phyloP scores from a whole-genome alignment of 2,329 filamentous ascomycete genomes.

The Apiospora kogelbergensis region DNA sequence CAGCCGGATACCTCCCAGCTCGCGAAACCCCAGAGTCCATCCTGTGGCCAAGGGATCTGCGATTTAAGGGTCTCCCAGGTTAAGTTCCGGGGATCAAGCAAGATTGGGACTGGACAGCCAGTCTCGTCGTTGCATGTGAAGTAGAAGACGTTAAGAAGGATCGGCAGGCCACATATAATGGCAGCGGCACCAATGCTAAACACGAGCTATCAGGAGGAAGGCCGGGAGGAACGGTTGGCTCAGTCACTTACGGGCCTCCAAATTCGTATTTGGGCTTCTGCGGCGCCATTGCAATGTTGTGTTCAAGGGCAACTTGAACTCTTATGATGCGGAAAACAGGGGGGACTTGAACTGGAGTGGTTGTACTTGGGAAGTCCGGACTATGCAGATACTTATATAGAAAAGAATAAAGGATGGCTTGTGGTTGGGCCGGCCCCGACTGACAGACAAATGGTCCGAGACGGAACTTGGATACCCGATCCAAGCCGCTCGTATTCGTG shows the following conservation, averaged over 20 bases:
- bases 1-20: constrained; percentile 70
- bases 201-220: not conserved
- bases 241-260: constrained; percentile 43
- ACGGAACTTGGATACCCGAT: not conserved
- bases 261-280: constrained; percentile 40
- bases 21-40: constrained; percentile 69
- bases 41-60: constrained; percentile 77
- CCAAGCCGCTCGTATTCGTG: not conserved
- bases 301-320: not conserved
- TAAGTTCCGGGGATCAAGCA: constrained; percentile 71
- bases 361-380: no score
- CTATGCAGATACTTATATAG: not conserved
- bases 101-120: constrained; percentile 83
- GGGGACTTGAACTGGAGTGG: not conserved
- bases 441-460: not conserved
- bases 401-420: no score
- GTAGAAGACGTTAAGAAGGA: constrained; percentile 74
- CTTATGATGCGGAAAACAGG: no score
- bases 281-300: not conserved
- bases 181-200: constrained; percentile 70
- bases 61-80: constrained; percentile 70
- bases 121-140: constrained; percentile 92
- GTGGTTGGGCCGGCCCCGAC: not conserved
- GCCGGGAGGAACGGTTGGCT: not conserved
- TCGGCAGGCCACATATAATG: constrained; percentile 78